Percentiles rank a stretch among this genome's conserved stretches.
Conservation (phyloP, 257 asterid species). For the Nicotiana sylvestris region DNA sequence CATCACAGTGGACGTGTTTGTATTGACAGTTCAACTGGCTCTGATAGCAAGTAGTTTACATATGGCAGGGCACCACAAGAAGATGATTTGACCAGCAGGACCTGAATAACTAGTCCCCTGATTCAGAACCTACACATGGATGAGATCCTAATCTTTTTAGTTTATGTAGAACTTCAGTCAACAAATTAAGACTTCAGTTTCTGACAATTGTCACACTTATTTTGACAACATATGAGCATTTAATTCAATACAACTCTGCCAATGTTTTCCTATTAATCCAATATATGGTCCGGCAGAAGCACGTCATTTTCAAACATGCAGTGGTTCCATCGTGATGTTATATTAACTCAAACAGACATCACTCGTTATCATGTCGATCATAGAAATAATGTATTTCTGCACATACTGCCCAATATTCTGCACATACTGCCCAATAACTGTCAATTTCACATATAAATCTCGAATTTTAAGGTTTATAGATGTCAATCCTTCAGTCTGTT, state of each 20-base stretch:
- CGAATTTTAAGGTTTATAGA: too few relatives aligned
- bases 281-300: neutral
- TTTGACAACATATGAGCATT: neutral
- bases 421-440: too few relatives aligned
- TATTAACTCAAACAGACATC: neutral
- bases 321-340: neutral
- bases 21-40: neutral
- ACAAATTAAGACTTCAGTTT: neutral
- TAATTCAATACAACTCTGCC: neutral
- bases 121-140: neutral
- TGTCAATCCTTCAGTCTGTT: too few relatives aligned
- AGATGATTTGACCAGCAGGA: neutral
- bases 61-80: neutral
- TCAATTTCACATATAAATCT: too few relatives aligned
- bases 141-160: slow-evolving; percentile 5
- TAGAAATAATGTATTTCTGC: too few relatives aligned
- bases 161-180: neutral
- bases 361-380: too few relatives aligned
- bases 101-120: neutral
- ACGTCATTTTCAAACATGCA: neutral
- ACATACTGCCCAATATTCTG: too few relatives aligned
- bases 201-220: neutral
- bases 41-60: neutral
- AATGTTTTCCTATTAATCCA: slow-evolving; percentile 3
- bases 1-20: neutral